These are phyloP conservation scores for Blastocystis sp. DNA, from an alignment of 352 stramenopile species.

Conservation along the genomic window DNA sequence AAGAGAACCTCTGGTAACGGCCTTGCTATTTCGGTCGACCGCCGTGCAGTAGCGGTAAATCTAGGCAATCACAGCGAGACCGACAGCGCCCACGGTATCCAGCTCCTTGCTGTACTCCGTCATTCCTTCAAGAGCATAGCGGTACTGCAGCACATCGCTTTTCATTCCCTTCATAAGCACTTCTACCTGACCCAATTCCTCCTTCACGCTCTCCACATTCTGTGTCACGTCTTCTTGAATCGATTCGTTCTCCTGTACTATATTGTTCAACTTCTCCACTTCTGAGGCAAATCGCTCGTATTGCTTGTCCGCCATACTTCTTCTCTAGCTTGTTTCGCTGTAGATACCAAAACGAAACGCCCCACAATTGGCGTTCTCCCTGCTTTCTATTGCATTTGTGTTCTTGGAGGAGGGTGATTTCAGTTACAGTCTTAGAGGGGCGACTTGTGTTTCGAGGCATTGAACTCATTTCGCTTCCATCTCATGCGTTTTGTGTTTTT, in stretches of 20 bases:
- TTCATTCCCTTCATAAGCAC: slow-evolving; percentile 66
- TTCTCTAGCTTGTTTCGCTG: background rate
- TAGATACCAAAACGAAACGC: background rate
- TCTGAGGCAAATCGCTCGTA: slow-evolving; percentile 33
- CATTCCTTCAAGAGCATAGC: slow-evolving; percentile 56
- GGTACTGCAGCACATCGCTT: slow-evolving; percentile 60
- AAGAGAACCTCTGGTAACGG: slow-evolving; percentile 20
- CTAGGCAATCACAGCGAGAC: background rate
- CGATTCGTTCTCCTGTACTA: slow-evolving; percentile 34
- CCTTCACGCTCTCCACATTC: slow-evolving; percentile 44
- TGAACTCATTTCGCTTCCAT: background rate
- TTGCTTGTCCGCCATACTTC: slow-evolving; percentile 31
- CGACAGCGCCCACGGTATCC: slow-evolving; percentile 11
- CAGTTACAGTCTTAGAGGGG: background rate
- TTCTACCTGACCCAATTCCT: slow-evolving; percentile 61
- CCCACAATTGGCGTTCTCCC: background rate
- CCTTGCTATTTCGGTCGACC: slow-evolving; percentile 9
- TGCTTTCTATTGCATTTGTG: background rate
- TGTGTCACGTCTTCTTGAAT: slow-evolving; percentile 52
- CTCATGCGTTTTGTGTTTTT: too few species aligned
- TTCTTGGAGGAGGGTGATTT: background rate
- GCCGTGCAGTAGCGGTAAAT: slow-evolving; percentile 52
- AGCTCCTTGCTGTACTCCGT: slow-evolving; percentile 53
- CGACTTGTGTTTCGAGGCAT: background rate
- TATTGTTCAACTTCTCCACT: slow-evolving; percentile 53